A percentile compares a stretch with the other conserved stretches of the same genome.
Conservation (phyloP, 768 basidiomycete genomes). For the Tulasnella sp. region DNA sequence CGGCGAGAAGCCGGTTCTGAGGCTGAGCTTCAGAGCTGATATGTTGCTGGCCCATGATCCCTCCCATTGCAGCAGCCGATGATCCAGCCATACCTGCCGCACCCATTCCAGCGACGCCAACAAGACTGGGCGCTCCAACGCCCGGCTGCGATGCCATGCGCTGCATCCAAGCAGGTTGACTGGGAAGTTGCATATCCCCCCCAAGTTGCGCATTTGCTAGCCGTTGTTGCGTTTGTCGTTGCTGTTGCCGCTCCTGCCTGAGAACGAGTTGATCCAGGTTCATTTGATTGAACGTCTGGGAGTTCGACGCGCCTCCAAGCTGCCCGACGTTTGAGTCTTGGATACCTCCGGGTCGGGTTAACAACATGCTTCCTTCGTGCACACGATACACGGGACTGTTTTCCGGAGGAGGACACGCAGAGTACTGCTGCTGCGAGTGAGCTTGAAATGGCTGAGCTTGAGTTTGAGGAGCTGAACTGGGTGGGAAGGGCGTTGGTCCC, state of each 20-base stretch:
- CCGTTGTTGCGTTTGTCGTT: conserved; percentile 23
- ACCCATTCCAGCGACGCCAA: neutral
- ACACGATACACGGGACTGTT: conserved; percentile 26
- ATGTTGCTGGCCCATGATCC: conserved; percentile 13
- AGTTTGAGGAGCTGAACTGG: neutral
- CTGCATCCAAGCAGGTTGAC: conserved; percentile 25
- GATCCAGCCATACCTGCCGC: neutral
- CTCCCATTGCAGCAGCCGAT: neutral
- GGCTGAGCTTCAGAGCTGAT: conserved; percentile 29
- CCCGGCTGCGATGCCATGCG: neutral
- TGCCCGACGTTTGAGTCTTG: neutral
- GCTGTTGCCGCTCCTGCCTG: conserved; percentile 27
- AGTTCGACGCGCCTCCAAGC: conserved; percentile 13
- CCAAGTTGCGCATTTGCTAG: neutral
- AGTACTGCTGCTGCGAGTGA: neutral
- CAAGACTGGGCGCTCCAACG: neutral
- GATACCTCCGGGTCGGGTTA: conserved; percentile 12
- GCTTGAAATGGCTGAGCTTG: neutral
- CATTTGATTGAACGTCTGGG: neutral
- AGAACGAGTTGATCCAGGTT: neutral
- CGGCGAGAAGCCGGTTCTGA: conserved; percentile 27
- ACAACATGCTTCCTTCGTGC: conserved; percentile 23
- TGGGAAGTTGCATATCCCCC: neutral
- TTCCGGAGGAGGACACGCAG: conserved; percentile 9
- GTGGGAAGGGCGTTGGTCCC: conserved; percentile 11